phyloP scores from a whole-genome alignment of 805 yeast genomes.

The Scheffersomyces coipomensis region DNA sequence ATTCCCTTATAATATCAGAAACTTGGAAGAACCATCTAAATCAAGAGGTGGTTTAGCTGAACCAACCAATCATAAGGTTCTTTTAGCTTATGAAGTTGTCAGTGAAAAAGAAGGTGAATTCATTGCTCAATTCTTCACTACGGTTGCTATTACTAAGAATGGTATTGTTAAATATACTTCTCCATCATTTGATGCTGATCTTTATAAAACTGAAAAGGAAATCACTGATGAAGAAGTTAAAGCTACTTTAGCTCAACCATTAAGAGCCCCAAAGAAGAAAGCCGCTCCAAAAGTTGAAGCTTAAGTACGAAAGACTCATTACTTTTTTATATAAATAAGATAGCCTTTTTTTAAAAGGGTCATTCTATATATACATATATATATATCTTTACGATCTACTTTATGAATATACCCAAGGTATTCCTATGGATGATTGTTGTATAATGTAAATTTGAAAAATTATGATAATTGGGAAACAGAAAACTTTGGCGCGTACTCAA shows the following conservation, averaged over 20 bases:
- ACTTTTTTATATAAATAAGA: too few species aligned
- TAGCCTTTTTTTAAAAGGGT: too few species aligned
- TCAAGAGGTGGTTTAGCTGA: slow-evolving; percentile 74
- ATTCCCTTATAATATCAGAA: slow-evolving; percentile 69
- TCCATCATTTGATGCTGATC: slow-evolving; percentile 47
- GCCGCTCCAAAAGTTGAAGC: slow-evolving; percentile 21
- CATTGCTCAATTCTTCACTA: slow-evolving; percentile 72
- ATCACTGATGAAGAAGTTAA: slow-evolving; percentile 50
- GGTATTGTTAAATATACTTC: slow-evolving; percentile 66
- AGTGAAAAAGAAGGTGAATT: slow-evolving; percentile 65
- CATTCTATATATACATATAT: too few species aligned
- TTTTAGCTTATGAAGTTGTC: slow-evolving; percentile 66
- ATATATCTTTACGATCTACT: too few species aligned
- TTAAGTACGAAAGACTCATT: too few species aligned
- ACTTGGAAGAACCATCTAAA: slow-evolving; percentile 66
- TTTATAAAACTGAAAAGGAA: slow-evolving; percentile 56
- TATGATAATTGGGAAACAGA: too few species aligned
- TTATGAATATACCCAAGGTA: too few species aligned
- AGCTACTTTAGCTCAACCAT: slow-evolving; percentile 47
- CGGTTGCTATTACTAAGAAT: slow-evolving; percentile 71
- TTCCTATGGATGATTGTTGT: too few species aligned
- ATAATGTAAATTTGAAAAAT: too few species aligned
- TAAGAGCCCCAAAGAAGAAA: slow-evolving; percentile 50
- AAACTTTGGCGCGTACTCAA: too few species aligned
- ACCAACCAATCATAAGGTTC: slow-evolving; percentile 64